phyloP scores from a whole-genome alignment of 2,329 filamentous ascomycete genomes.

The Nothopassalora personata region DNA sequence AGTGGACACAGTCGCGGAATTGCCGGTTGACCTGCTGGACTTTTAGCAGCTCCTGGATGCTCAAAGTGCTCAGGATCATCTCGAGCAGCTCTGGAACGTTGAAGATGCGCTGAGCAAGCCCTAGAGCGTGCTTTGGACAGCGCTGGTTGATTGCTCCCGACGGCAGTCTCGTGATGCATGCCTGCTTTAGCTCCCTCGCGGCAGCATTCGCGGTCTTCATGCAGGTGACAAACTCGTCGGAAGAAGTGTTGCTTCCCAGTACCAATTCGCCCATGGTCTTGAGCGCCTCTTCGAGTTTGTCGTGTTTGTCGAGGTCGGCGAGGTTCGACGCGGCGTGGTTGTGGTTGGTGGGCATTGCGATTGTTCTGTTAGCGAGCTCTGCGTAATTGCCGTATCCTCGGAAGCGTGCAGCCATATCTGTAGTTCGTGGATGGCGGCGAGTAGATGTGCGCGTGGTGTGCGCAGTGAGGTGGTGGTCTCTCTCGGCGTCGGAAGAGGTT shows the following conservation, averaged over 20 bases:
- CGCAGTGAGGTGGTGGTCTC: too few species aligned
- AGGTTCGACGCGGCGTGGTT: too few species aligned
- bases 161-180: not conserved
- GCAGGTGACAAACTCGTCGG: not conserved
- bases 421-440: too few species aligned
- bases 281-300: not conserved
- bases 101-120: not conserved
- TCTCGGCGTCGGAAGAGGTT: too few species aligned
- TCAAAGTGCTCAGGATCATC: not conserved
- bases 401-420: too few species aligned
- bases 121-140: not conserved
- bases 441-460: too few species aligned
- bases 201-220: not conserved
- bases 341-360: too few species aligned
- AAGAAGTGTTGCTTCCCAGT: not conserved
- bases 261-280: not conserved
- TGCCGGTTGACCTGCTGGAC: not conserved
- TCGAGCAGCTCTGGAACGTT: slow-evolving; percentile 5
- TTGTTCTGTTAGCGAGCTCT: too few species aligned
- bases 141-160: not conserved
- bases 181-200: not conserved
- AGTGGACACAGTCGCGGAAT: slow-evolving; percentile 1
- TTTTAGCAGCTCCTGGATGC: not conserved
- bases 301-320: not conserved
- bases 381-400: too few species aligned